A percentile compares a stretch with the other conserved stretches of the same genome.
Evolutionary conservation across 1,139 yeast genomes (phyloP).

Genomic region (Yamadazyma siamensis): DNA sequence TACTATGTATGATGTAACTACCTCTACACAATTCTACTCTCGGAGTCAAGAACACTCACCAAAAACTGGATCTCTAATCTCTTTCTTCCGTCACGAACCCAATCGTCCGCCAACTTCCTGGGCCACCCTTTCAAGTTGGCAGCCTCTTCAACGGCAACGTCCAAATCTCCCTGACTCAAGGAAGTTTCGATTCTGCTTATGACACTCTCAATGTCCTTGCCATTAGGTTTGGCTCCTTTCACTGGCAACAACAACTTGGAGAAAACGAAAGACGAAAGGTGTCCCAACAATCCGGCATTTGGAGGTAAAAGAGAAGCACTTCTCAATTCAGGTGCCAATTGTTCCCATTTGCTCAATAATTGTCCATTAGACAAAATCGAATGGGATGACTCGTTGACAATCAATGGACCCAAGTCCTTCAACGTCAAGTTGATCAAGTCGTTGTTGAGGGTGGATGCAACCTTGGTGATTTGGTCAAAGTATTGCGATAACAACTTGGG

Average conservation of each 20-base stretch:
- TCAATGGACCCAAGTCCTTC: slow-evolving; percentile 34
- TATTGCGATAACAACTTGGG: slow-evolving; percentile 39
- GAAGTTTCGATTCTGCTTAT: slow-evolving; percentile 82
- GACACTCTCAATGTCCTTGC: slow-evolving; percentile 83
- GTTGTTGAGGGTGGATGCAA: slow-evolving; percentile 41
- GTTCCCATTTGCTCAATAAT: slow-evolving; percentile 67
- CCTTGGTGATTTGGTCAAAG: slow-evolving; percentile 43
- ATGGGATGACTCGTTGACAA: slow-evolving; percentile 50
- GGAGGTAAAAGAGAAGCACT: slow-evolving; percentile 88
- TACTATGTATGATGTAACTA: too few relatives aligned
- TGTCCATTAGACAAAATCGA: slow-evolving; percentile 68
- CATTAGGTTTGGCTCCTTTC: slow-evolving; percentile 56
- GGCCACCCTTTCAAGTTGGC: slow-evolving; percentile 92
- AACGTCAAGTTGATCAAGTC: slow-evolving; percentile 38
- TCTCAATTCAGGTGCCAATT: slow-evolving; percentile 81
- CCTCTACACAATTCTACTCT: slow-evolving; percentile 41
- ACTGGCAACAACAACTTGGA: slow-evolving; percentile 70
- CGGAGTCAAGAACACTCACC: slow-evolving; percentile 61
- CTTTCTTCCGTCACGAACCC: slow-evolving; percentile 87
- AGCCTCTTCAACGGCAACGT: slow-evolving; percentile 89
- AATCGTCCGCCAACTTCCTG: slow-evolving; percentile 82
- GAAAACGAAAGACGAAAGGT: slow-evolving; percentile 73
- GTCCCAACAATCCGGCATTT: slow-evolving; percentile 93
- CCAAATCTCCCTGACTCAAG: slow-evolving; percentile 73
- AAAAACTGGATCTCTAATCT: slow-evolving; percentile 85